Conservation (phyloP, 352 stramenopile genomes). For the Peronospora farinosa region DNA sequence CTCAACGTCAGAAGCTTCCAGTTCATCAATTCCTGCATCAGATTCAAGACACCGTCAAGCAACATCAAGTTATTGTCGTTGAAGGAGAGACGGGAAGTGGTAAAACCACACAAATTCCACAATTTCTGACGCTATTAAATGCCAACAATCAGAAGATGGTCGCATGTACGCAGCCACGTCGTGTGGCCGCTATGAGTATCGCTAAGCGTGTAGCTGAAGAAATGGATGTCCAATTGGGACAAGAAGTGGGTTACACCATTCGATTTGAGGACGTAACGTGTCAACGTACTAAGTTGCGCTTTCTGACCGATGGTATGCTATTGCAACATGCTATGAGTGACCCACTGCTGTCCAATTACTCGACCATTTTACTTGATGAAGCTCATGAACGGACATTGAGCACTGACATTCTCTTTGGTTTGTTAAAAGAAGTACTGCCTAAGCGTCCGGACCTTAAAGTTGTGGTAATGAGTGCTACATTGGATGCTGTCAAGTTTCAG, state of each 20-base stretch:
- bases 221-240: conserved; percentile 95
- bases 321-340: conserved; percentile 96
- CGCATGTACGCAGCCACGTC: conserved; percentile 95
- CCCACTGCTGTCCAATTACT: conserved; percentile 93
- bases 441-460: conserved; percentile 94
- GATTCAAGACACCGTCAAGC: conserved; percentile 93
- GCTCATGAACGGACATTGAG: conserved; percentile 95
- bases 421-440: conserved; percentile 95
- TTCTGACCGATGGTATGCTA: conserved; percentile 92
- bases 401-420: conserved; percentile 96
- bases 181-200: conserved; percentile 97
- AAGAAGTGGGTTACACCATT: conserved; percentile 99
- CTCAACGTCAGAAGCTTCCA: conserved; percentile 92
- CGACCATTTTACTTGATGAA: conserved; percentile 96
- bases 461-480: conserved; percentile 97
- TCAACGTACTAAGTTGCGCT: conserved; percentile 75
- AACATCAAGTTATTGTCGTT: conserved; percentile 94
- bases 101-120: conserved; percentile 96
- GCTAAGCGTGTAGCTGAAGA: conserved; percentile 97
- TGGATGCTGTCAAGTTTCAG: conserved; percentile 96
- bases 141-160: conserved; percentile 80
- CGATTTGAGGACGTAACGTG: conserved; percentile 97
- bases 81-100: conserved; percentile 97
- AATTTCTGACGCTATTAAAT: conserved; percentile 87
- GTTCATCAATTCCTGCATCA: conserved; percentile 96